These are phyloP conservation scores for Fulvia fulva DNA, from an alignment of 2,329 filamentous ascomycete species.

Conservation along the genomic window DNA sequence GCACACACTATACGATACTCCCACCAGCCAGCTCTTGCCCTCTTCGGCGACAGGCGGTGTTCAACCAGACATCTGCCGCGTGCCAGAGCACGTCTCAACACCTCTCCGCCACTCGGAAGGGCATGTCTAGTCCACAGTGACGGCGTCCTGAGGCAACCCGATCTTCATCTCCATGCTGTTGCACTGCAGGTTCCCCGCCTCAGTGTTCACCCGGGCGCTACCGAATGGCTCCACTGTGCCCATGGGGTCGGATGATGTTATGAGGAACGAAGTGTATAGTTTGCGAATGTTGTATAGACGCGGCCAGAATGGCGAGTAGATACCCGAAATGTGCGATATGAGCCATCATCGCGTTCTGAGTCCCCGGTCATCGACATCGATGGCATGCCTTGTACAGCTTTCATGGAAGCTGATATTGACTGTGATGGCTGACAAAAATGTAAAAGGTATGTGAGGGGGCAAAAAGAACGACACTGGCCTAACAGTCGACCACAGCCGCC, in stretches of 20 bases:
- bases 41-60: not conserved
- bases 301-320: too few species aligned
- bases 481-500: too few species aligned
- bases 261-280: not conserved
- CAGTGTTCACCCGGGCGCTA: not conserved
- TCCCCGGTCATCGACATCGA: too few species aligned
- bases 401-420: too few species aligned
- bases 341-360: too few species aligned
- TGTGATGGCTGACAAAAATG: too few species aligned
- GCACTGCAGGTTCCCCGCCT: not conserved
- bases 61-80: not conserved
- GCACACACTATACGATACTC: not conserved
- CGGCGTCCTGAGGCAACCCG: not conserved
- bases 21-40: not conserved
- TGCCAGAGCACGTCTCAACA: not conserved
- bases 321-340: too few species aligned
- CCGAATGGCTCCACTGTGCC: not conserved
- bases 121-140: not conserved
- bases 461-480: too few species aligned
- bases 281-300: not conserved
- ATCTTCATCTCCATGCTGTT: not conserved
- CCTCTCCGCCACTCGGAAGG: not conserved
- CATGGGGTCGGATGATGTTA: conserved; percentile 2
- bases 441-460: too few species aligned
- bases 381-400: too few species aligned